These are phyloP conservation scores for Hericium alpestre DNA, from an alignment of 768 basidiomycete species.

Conservation along the genomic window DNA sequence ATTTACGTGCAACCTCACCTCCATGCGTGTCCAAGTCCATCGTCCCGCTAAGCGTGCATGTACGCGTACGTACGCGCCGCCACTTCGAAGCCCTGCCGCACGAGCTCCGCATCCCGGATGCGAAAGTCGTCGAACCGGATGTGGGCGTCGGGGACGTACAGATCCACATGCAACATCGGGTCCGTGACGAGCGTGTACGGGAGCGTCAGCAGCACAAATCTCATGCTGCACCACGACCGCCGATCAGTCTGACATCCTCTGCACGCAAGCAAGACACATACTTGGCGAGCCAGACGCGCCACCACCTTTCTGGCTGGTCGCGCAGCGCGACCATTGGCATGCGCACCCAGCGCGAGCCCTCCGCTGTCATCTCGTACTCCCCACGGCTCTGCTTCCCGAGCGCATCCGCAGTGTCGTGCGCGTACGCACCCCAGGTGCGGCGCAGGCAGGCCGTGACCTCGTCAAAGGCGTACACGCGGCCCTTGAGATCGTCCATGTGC, in stretches of 20 bases:
- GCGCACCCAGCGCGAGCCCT: conserved; percentile 27
- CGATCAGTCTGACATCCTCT: background rate
- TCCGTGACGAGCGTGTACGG: conserved; percentile 21
- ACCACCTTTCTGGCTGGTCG: conserved; percentile 5
- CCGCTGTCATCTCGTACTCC: conserved; percentile 29
- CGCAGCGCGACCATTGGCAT: conserved; percentile 17
- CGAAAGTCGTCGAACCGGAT: conserved; percentile 33
- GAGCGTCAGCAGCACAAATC: conserved; percentile 15
- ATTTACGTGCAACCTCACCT: too few relatives aligned
- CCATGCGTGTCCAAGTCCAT: too few relatives aligned
- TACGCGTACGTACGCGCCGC: background rate
- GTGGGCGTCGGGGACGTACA: conserved; percentile 27
- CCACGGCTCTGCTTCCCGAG: conserved; percentile 19
- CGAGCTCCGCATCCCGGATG: conserved; percentile 31
- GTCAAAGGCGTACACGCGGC: conserved; percentile 31
- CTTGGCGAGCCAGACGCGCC: background rate
- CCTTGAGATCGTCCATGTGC: conserved; percentile 25
- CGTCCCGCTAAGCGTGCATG: background rate
- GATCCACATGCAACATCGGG: conserved; percentile 24
- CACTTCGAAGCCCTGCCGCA: conserved; percentile 19
- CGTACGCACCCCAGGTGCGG: conserved; percentile 22
- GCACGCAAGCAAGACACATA: background rate
- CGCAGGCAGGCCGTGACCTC: conserved; percentile 28
- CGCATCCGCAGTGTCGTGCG: too few relatives aligned
- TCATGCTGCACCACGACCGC: conserved; percentile 15